These are phyloP conservation scores for Penicilliopsis zonata DNA, from an alignment of 495 filamentous ascomycete species.

Conservation along the genomic window DNA sequence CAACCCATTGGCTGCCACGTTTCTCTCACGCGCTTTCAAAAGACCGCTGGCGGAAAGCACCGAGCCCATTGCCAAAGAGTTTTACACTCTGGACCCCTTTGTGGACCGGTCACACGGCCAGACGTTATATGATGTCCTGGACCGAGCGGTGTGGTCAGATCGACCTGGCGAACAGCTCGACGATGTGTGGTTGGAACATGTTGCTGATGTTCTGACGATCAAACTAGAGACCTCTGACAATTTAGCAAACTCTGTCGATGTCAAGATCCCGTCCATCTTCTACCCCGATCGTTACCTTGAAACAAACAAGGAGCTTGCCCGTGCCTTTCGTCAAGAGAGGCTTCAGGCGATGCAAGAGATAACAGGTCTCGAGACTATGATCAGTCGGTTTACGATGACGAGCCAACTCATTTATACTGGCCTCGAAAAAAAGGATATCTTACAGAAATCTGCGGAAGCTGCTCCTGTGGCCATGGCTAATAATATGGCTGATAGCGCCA, in stretches of 20 bases:
- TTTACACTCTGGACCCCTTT: slow-evolving; percentile 26
- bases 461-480: slow-evolving; percentile 14
- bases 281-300: slow-evolving; percentile 73
- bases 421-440: slow-evolving; percentile 18
- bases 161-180: slow-evolving; percentile 37
- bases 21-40: slow-evolving; percentile 29
- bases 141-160: slow-evolving; percentile 52
- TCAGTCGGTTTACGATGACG: slow-evolving; percentile 17
- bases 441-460: slow-evolving; percentile 24
- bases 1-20: slow-evolving; percentile 24
- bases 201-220: slow-evolving; percentile 59
- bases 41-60: slow-evolving; percentile 18
- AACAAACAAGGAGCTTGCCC: slow-evolving; percentile 38
- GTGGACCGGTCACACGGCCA: slow-evolving; percentile 30
- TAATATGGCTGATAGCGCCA: slow-evolving; percentile 9
- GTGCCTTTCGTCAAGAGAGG: slow-evolving; percentile 32
- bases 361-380: slow-evolving; percentile 24
- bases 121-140: slow-evolving; percentile 64
- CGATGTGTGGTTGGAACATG: slow-evolving; percentile 38
- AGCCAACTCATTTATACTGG: slow-evolving; percentile 11
- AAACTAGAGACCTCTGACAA: slow-evolving; percentile 37
- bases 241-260: slow-evolving; percentile 33
- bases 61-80: slow-evolving; percentile 22
- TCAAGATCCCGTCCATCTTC: slow-evolving; percentile 58
- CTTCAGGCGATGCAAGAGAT: slow-evolving; percentile 27